These are phyloP conservation scores for Fusarium brachygibbosum DNA, from an alignment of 2,329 filamentous ascomycete species.

Conservation along the genomic window DNA sequence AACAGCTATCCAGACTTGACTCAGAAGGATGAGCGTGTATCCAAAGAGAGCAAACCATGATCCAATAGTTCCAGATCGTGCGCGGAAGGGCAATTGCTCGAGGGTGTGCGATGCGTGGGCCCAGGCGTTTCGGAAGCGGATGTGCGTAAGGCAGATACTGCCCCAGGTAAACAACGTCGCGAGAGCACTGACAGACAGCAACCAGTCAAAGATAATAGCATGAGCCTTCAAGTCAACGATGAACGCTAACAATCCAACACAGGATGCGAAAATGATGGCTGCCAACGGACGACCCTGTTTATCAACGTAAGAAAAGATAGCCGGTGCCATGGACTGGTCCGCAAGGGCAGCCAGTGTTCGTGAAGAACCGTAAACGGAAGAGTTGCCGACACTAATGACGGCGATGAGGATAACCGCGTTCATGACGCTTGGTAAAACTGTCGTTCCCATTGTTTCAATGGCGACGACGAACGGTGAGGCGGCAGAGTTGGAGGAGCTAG, in stretches of 20 bases:
- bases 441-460: conserved; percentile 86
- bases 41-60: conserved; percentile 84
- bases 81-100: conserved; percentile 82
- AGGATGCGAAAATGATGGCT: conserved; percentile 76
- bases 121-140: conserved; percentile 89
- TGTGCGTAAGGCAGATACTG: conserved; percentile 89
- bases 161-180: conserved; percentile 83
- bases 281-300: conserved; percentile 82
- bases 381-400: conserved; percentile 91
- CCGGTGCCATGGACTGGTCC: conserved; percentile 86
- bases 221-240: conserved; percentile 74
- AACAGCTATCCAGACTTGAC: conserved; percentile 89
- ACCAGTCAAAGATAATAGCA: conserved; percentile 79
- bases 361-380: conserved; percentile 91
- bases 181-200: conserved; percentile 79
- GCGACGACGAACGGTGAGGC: conserved; percentile 94
- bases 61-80: conserved; percentile 81
- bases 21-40: conserved; percentile 80
- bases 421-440: conserved; percentile 86
- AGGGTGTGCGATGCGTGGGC: conserved; percentile 73
- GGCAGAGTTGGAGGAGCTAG: conserved; percentile 71
- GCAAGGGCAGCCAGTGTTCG: conserved; percentile 90
- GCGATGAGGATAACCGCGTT: conserved; percentile 94
- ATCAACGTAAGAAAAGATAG: conserved; percentile 83
- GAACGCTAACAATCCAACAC: conserved; percentile 80